A percentile compares a stretch with the other conserved stretches of the same genome.
phyloP scores from a whole-genome alignment of 805 yeast genomes.

The Lachancea lanzarotensis region DNA sequence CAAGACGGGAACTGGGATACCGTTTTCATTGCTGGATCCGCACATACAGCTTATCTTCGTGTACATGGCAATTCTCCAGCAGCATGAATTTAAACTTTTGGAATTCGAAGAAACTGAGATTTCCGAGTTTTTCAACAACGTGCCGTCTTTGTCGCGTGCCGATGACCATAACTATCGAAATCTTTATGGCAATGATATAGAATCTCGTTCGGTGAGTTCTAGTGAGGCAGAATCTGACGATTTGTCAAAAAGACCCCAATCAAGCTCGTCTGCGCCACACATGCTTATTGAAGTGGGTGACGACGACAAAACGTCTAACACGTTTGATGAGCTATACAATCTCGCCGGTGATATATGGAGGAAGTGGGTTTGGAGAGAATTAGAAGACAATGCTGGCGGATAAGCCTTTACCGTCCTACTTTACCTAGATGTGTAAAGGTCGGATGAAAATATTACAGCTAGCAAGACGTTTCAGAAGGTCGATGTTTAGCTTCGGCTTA shows the following conservation, averaged over 20 bases:
- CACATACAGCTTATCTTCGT: slow-evolving; percentile 73
- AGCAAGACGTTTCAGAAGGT: no score
- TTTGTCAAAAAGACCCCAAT: slow-evolving; percentile 13
- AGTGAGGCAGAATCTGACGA: slow-evolving; percentile 11
- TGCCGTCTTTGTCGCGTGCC: slow-evolving; percentile 31
- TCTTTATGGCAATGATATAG: slow-evolving; percentile 14
- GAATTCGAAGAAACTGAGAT: slow-evolving; percentile 91
- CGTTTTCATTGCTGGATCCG: slow-evolving; percentile 52
- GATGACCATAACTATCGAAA: slow-evolving; percentile 29
- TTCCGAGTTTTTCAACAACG: slow-evolving; percentile 61
- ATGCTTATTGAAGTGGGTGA: slow-evolving; percentile 32
- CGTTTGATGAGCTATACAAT: slow-evolving; percentile 63
- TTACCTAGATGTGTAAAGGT: no score
- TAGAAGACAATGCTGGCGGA: slow-evolving; percentile 35
- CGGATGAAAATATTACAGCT: no score
- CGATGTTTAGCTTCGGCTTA: no score
- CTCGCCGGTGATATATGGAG: slow-evolving; percentile 90
- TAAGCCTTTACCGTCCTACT: neutral
- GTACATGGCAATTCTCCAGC: slow-evolving; percentile 70
- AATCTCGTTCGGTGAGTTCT: slow-evolving; percentile 7
- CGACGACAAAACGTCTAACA: slow-evolving; percentile 43
- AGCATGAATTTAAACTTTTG: slow-evolving; percentile 67
- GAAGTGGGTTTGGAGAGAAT: slow-evolving; percentile 64
- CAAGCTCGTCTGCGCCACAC: slow-evolving; percentile 13
- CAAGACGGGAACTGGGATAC: slow-evolving; percentile 12